phyloP scores from a whole-genome alignment of 2,329 filamentous ascomycete genomes.

The Pestalotiopsis sp. region DNA sequence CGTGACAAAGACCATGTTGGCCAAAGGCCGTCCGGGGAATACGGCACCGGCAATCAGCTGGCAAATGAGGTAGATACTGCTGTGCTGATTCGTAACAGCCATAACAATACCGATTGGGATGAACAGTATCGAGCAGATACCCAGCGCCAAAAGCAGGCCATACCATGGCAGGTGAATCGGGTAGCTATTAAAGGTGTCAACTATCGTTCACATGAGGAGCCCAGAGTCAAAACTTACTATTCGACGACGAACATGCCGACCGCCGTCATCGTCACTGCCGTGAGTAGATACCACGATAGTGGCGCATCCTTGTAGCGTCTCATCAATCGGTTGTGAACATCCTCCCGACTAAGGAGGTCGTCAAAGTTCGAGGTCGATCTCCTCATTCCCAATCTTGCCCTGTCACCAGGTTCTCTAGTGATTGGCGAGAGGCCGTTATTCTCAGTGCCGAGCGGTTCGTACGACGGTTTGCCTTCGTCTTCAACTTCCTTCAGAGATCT shows the following conservation, averaged over 20 bases:
- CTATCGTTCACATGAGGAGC: background rate
- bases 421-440: conserved; percentile 24
- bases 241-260: conserved; percentile 85
- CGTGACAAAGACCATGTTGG: conserved; percentile 92
- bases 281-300: conserved; percentile 77
- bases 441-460: conserved; percentile 49
- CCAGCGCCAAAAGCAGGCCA: conserved; percentile 76
- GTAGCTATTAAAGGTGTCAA: conserved; percentile 53
- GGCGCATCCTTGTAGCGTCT: conserved; percentile 80
- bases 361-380: conserved; percentile 47
- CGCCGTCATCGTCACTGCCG: conserved; percentile 74
- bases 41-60: conserved; percentile 81
- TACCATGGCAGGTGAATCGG: conserved; percentile 87
- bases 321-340: conserved; percentile 86
- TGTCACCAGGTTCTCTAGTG: conserved; percentile 19
- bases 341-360: conserved; percentile 69
- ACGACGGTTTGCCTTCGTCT: conserved; percentile 50
- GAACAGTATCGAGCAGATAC: conserved; percentile 79
- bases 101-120: conserved; percentile 92
- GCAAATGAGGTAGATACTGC: conserved; percentile 83
- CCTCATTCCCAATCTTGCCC: conserved; percentile 15
- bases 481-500: conserved; percentile 67
- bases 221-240: conserved; percentile 59
- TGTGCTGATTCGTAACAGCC: conserved; percentile 90
- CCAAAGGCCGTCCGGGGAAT: conserved; percentile 83